Evolutionary conservation across 371 early-diverging fungal species (phyloP).

Genomic region (Apophysomyces trapeziformis): DNA sequence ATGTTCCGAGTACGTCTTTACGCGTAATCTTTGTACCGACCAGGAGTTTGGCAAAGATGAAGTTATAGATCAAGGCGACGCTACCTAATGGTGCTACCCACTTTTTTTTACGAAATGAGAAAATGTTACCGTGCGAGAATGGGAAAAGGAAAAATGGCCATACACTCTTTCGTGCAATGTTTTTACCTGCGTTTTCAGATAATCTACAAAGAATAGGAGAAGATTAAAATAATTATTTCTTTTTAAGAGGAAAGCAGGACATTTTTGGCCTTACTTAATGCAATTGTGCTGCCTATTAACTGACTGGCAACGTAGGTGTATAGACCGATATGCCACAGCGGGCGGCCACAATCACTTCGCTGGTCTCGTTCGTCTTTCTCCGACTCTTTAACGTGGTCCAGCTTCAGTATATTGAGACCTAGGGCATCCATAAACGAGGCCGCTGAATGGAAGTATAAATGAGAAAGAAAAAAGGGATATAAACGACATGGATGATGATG

Average conservation of each 20-base stretch:
- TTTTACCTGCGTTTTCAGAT: conserved; percentile 66
- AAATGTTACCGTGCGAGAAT: neutral
- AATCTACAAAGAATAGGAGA: conserved; percentile 47
- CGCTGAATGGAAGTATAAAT: neutral
- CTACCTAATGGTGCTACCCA: conserved; percentile 79
- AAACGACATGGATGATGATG: conserved; percentile 4
- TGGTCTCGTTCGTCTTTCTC: conserved; percentile 43
- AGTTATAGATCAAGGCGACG: conserved; percentile 73
- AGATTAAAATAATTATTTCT: conserved; percentile 4
- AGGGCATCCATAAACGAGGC: conserved; percentile 74
- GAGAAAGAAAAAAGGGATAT: neutral
- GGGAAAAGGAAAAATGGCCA: neutral
- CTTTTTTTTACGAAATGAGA: conserved; percentile 22
- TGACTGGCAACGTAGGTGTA: conserved; percentile 70
- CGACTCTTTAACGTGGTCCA: conserved; percentile 71
- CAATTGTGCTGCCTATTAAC: conserved; percentile 70
- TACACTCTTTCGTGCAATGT: conserved; percentile 14
- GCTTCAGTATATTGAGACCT: conserved; percentile 67
- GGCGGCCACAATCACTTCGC: conserved; percentile 67
- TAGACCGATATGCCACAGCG: conserved; percentile 72
- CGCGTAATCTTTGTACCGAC: conserved; percentile 70
- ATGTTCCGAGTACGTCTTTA: conserved; percentile 69
- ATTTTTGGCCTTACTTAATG: conserved; percentile 56
- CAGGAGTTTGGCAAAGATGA: conserved; percentile 70
- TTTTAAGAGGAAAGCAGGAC: conserved; percentile 10